Conservation (phyloP, 2,329 filamentous ascomycete species). For the Fusarium siculi region DNA sequence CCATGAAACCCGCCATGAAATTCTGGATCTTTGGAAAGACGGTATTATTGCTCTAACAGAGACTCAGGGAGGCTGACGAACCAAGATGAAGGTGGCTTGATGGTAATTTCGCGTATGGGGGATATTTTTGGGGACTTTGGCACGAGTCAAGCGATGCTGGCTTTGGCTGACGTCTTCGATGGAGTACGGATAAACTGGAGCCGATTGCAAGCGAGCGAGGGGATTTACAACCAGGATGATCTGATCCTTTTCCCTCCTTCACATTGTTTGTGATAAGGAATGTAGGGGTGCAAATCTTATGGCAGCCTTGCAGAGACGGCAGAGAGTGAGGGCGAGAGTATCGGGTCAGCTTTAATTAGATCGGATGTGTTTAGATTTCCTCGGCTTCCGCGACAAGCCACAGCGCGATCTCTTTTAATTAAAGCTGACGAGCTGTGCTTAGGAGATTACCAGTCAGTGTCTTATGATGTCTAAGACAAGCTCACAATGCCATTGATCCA, state of each 20-base stretch:
- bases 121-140: neutral
- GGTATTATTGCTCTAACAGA: neutral
- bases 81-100: neutral
- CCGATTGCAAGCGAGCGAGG: neutral
- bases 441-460: neutral
- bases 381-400: conserved; percentile 13
- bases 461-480: conserved; percentile 15
- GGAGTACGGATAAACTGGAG: neutral
- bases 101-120: neutral
- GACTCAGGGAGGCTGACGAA: neutral
- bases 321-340: neutral
- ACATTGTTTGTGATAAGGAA: neutral
- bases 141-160: neutral
- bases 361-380: neutral
- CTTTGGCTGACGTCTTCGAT: neutral
- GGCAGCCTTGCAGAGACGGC: neutral
- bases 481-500: conserved; percentile 10
- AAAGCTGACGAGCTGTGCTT: neutral
- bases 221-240: neutral
- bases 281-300: neutral
- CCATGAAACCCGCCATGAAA: conserved; percentile 19
- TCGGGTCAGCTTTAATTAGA: neutral
- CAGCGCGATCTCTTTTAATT: conserved; percentile 2
- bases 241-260: neutral
- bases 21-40: neutral